A percentile compares a stretch with the other conserved stretches of the same genome.
Conservation (phyloP, 2,329 filamentous ascomycete genomes). For the Beauveria medogensis region DNA sequence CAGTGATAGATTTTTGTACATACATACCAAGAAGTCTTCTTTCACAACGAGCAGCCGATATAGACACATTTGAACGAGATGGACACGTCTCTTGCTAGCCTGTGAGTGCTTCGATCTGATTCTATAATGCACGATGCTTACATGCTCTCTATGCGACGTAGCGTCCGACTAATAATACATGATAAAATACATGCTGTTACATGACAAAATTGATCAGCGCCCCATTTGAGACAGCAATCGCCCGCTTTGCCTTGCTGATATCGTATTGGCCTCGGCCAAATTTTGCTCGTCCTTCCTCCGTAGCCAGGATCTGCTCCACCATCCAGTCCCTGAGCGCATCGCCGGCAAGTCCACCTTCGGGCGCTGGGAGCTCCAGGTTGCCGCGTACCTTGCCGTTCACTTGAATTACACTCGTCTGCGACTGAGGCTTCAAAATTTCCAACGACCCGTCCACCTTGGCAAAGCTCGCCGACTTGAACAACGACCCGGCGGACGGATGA, state of each 20-base stretch:
- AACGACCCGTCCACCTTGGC: conserved; percentile 47
- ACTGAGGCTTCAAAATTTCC: conserved; percentile 40
- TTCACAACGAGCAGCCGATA: background rate
- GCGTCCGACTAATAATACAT: background rate
- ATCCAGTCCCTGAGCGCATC: conserved; percentile 52
- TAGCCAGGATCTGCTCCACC: conserved; percentile 50
- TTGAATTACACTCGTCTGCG: conserved; percentile 58
- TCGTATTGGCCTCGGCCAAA: conserved; percentile 39
- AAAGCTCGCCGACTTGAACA: conserved; percentile 46
- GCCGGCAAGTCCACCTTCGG: conserved; percentile 32
- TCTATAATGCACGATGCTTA: background rate
- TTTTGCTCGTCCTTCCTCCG: conserved; percentile 50
- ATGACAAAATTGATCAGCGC: conserved; percentile 69
- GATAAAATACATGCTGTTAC: conserved; percentile 17
- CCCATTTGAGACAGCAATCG: conserved; percentile 59
- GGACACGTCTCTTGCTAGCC: background rate
- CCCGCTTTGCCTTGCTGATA: conserved; percentile 48
- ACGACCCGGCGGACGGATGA: conserved; percentile 27
- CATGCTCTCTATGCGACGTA: background rate
- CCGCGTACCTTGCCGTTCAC: conserved; percentile 73
- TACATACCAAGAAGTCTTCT: background rate
- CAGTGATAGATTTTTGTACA: background rate
- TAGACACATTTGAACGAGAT: background rate
- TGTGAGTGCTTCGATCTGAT: background rate
- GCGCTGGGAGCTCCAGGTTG: conserved; percentile 53